Evolutionary conservation across 106 monocot species (phyloP), one percentile per base, ranked within the genome.

Genomic region (Xerophyta viscosa): DNA sequence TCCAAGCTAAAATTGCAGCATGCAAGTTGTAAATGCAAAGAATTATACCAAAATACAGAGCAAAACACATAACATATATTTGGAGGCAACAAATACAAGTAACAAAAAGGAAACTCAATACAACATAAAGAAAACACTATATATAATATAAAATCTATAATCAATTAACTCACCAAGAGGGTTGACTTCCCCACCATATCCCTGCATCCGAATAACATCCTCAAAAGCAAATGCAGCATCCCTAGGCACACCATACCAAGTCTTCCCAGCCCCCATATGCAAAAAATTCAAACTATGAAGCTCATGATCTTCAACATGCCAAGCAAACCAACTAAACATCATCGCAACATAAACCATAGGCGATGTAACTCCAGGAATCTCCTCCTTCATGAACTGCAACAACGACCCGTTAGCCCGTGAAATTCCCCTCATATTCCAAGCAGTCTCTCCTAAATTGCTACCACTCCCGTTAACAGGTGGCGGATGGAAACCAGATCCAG

Each of bases 241-340:
- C 27, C 91, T 70, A 3, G 91, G 91, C 50, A 92, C 78, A 2
- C 86, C 86, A 46, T 92, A 92, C 91, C 91, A 92, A 20, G 82
- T 92, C 70, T 76, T 92, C 25, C 72, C 72, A 3, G 86, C 71
- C 9, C 91, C 91, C 31, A 73, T 62, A 33, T 92, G 91, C 69
- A 92, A 47, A 53, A 86, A 92, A 61, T 92, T 86, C 63, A 91
- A 51, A 70, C 91, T 82, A 41, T 92, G 86, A 20, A 92, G 67
- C 49, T 92, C 91, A 57, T 92, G 91, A 49, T 92, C 91, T 64
- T 92, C 86, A 23, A 82, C 81, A 65, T 86, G 81, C 91, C 91
- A 92, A 2, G 91, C 91, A 57, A 82, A 92, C 91, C 91, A 92
- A 46, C 91, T 92, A 47, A 86, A 92, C 85, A 92, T 64, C 78